phyloP scores from a whole-genome alignment of 345 rosid genomes.

The Euphorbia tirucalli region DNA sequence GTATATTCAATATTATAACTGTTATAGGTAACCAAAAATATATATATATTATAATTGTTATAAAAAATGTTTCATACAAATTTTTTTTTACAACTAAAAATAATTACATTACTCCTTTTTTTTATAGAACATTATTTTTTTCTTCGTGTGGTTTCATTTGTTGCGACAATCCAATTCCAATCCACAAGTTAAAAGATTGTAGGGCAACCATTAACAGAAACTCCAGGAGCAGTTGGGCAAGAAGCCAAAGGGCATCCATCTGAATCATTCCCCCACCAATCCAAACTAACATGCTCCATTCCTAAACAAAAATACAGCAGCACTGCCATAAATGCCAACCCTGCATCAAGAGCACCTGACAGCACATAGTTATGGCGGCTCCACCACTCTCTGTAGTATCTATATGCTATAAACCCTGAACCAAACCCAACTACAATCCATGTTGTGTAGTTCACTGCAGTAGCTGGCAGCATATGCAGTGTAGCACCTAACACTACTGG shows the following conservation, averaged over 20 bases:
- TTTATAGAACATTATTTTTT: no score
- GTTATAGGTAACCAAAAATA: no score
- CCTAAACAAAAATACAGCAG: conserved; percentile 52
- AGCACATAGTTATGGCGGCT: conserved; percentile 61
- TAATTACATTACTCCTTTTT: no score
- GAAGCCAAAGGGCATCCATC: conserved; percentile 64
- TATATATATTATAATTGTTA: no score
- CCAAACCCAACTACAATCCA: conserved; percentile 54
- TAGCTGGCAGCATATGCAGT: conserved; percentile 58
- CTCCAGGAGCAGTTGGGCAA: conserved; percentile 51
- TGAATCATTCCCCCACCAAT: conserved; percentile 56
- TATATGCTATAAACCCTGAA: conserved; percentile 56
- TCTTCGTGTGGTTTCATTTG: no score
- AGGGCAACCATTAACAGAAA: conserved; percentile 43
- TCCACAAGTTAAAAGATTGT: conserved; percentile 16
- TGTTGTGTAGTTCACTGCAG: conserved; percentile 58
- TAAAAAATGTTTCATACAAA: no score
- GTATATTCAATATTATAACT: no score
- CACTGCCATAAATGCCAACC: conserved; percentile 68
- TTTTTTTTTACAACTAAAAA: no score
- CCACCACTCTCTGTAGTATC: conserved; percentile 65
- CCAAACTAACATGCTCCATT: conserved; percentile 39
- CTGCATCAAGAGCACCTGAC: conserved; percentile 67
- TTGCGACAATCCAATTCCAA: neutral
- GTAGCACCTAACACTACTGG: conserved; percentile 55